Percentiles rank a stretch among this genome's conserved stretches.
These are phyloP conservation scores for Metschnikowia picachoensis DNA, from an alignment of 805 yeast genomes.

Conservation along the genomic window DNA sequence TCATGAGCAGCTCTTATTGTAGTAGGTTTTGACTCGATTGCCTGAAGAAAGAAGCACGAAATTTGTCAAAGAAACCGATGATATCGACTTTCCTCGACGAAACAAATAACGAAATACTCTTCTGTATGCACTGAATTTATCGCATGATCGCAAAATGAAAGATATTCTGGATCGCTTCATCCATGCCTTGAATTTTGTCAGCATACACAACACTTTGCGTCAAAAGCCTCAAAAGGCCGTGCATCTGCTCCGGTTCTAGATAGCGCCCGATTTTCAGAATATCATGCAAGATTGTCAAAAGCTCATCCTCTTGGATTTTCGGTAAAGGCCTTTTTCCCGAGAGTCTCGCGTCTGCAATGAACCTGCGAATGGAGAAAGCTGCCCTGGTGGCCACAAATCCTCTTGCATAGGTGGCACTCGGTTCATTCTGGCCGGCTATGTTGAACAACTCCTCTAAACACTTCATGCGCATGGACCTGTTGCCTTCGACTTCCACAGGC, in stretches of 20 bases:
- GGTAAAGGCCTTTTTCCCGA: conserved; percentile 64
- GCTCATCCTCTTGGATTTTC: conserved; percentile 59
- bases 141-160: neutral
- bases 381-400: conserved; percentile 51
- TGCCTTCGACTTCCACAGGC: conserved; percentile 40
- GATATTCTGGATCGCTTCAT: conserved; percentile 6
- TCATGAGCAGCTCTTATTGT: too few species aligned
- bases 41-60: too few species aligned
- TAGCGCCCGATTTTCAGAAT: conserved; percentile 18
- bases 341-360: conserved; percentile 58
- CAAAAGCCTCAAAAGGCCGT: conserved; percentile 10
- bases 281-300: conserved; percentile 46
- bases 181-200: conserved; percentile 10
- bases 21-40: too few species aligned
- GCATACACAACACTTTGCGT: conserved; percentile 12
- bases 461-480: conserved; percentile 46
- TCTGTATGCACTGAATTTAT: neutral
- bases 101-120: too few species aligned
- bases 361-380: conserved; percentile 59
- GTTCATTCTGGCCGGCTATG: conserved; percentile 22
- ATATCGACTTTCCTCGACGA: too few species aligned
- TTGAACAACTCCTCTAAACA: conserved; percentile 55
- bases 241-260: conserved; percentile 3
- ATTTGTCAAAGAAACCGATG: too few species aligned
- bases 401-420: conserved; percentile 13